Evolutionary conservation across 129 eudicot species (phyloP).

Genomic region (Dittrichia graveolens): DNA sequence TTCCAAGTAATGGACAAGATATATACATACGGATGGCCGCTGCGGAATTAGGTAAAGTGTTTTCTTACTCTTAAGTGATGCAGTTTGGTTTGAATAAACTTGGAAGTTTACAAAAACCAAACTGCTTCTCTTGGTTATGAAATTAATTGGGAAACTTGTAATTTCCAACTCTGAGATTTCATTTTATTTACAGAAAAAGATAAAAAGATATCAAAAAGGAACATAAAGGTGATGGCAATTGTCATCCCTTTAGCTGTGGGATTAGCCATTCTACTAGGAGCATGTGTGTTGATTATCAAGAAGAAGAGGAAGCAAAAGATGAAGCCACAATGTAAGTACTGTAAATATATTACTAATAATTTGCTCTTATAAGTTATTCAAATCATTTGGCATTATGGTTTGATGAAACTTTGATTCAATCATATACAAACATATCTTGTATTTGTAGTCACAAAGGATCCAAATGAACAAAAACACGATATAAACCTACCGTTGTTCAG

Average conservation of each 20-base stretch:
- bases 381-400: not conserved
- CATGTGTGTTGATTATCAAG: slow-evolving; percentile 8
- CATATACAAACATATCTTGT: not conserved
- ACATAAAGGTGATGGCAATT: not conserved
- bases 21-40: slow-evolving; percentile 42
- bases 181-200: slow-evolving; percentile 4
- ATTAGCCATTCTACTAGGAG: slow-evolving; percentile 22
- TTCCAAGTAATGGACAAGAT: slow-evolving; percentile 36
- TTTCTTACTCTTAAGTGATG: no score
- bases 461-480: not conserved
- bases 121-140: not conserved
- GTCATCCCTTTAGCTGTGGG: slow-evolving; percentile 20
- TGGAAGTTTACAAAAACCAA: not conserved
- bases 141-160: not conserved
- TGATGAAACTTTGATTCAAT: not conserved
- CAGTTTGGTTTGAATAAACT: no score
- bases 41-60: slow-evolving; percentile 40
- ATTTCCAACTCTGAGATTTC: not conserved
- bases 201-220: not conserved
- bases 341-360: not conserved
- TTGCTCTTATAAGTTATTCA: not conserved
- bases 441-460: not conserved
- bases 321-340: slow-evolving; percentile 7
- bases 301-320: slow-evolving; percentile 9
- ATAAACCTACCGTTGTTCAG: slow-evolving; percentile 27